These are phyloP conservation scores for Chrysanthemum lavandulifolium DNA, from an alignment of 129 eudicot species.

Conservation along the genomic window DNA sequence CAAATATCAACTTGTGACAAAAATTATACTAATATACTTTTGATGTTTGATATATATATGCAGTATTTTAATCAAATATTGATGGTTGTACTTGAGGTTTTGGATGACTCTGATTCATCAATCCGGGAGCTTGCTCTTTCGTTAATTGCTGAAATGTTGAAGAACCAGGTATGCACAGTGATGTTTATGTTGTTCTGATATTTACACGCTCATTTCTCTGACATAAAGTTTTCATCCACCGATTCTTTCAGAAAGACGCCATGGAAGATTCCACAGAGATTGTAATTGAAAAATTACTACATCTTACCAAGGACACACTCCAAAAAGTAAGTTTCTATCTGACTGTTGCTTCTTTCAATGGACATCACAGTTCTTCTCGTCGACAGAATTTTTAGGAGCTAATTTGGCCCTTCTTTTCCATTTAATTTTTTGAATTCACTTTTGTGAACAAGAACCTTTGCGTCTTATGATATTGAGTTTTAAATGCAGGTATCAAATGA, in stretches of 20 bases:
- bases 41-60: constrained; percentile 32
- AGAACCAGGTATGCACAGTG: constrained; percentile 63
- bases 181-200: not conserved
- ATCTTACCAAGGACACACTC: constrained; percentile 66
- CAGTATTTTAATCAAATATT: constrained; percentile 97
- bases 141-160: constrained; percentile 82
- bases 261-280: constrained; percentile 96
- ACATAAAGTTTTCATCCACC: constrained; percentile 10
- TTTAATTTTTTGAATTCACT: not conserved
- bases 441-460: not conserved
- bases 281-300: constrained; percentile 83
- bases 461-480: constrained; percentile 14
- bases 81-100: constrained; percentile 78
- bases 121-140: constrained; percentile 70
- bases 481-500: constrained; percentile 74
- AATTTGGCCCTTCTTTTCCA: constrained; percentile 3
- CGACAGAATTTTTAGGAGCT: not conserved
- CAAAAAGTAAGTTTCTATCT: constrained; percentile 55
- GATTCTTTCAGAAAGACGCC: constrained; percentile 60
- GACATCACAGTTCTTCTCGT: not conserved
- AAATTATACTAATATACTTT: constrained; percentile 12
- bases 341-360: not conserved
- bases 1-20: not conserved
- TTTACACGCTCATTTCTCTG: constrained; percentile 13
- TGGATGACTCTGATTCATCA: constrained; percentile 82